These are phyloP conservation scores for Hawksworthiomyces lignivorus DNA, from an alignment of 2,329 filamentous ascomycete species.

Conservation along the genomic window DNA sequence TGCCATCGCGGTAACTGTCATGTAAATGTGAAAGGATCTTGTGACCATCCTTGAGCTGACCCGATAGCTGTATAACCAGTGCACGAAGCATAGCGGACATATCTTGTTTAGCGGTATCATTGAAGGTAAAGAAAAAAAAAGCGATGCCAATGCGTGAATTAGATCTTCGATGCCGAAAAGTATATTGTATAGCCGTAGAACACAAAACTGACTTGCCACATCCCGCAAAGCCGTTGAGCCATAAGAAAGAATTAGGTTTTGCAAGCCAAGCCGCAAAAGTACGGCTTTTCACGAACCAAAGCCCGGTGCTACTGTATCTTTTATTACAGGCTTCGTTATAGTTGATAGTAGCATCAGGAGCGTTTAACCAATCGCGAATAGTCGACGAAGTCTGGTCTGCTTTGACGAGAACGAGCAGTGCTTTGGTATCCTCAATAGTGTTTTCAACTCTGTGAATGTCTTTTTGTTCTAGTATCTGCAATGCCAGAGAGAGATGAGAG, in stretches of 20 bases:
- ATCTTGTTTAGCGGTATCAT: conserved; percentile 25
- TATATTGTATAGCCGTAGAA: conserved; percentile 27
- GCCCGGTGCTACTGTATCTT: conserved; percentile 24
- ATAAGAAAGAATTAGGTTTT: conserved; percentile 25
- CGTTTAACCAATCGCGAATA: conserved; percentile 26
- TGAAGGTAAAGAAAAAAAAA: conserved; percentile 35
- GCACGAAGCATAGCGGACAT: conserved; percentile 24
- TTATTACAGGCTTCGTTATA: conserved; percentile 22
- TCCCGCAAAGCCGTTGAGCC: conserved; percentile 31
- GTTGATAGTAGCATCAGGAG: conserved; percentile 28
- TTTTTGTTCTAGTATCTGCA: conserved; percentile 25
- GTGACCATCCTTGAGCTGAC: conserved; percentile 17
- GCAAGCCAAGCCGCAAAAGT: conserved; percentile 23
- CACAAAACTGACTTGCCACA: conserved; percentile 33
- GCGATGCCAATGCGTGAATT: conserved; percentile 21
- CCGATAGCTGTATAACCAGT: conserved; percentile 26
- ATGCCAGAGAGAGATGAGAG: conserved; percentile 22
- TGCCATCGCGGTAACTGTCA: too few species aligned
- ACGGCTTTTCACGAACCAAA: conserved; percentile 24
- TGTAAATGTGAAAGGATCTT: conserved; percentile 14
- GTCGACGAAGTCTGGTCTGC: conserved; percentile 19
- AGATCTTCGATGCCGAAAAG: conserved; percentile 15
- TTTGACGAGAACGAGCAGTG: conserved; percentile 20
- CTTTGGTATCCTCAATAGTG: conserved; percentile 21
- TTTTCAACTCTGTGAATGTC: conserved; percentile 18